These are phyloP conservation scores for Colletotrichum australisinense DNA, from an alignment of 2,329 filamentous ascomycete genomes.

Conservation along the genomic window DNA sequence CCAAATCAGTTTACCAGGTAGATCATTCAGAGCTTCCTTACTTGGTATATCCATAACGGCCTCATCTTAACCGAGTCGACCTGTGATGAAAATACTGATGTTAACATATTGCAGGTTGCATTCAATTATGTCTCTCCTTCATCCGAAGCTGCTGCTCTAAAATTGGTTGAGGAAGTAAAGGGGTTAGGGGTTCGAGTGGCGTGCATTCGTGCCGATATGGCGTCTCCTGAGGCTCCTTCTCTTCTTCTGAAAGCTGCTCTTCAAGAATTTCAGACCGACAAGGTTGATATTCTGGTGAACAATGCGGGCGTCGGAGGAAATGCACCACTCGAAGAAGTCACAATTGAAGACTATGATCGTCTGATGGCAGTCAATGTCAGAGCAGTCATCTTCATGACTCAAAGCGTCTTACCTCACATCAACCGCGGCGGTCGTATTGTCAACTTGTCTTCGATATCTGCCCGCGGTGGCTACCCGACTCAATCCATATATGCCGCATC, in stretches of 20 bases:
- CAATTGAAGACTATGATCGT: conserved; percentile 18
- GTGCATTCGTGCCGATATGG: conserved; percentile 14
- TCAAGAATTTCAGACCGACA: conserved; percentile 9
- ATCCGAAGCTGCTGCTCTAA: neutral
- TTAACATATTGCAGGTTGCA: neutral
- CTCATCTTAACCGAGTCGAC: neutral
- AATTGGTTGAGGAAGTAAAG: conserved; percentile 11
- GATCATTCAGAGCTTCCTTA: too few species aligned
- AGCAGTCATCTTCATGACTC: conserved; percentile 44
- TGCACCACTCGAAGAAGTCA: conserved; percentile 15
- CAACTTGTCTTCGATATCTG: conserved; percentile 47
- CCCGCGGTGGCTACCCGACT: conserved; percentile 42
- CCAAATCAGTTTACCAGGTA: too few species aligned
- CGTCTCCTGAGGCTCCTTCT: conserved; percentile 11
- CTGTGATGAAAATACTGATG: too few species aligned
- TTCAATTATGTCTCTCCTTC: conserved; percentile 28
- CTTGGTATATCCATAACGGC: neutral
- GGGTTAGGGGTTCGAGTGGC: conserved; percentile 9
- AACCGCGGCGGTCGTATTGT: conserved; percentile 46
- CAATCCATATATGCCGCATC: conserved; percentile 48
- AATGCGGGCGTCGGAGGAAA: conserved; percentile 20
- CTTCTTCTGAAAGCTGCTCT: neutral
- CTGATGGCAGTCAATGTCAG: conserved; percentile 21
- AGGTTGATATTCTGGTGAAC: conserved; percentile 20
- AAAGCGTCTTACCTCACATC: conserved; percentile 45